Base-by-base conservation (phyloP, 192 early-diverging fungal genomes). In the Paraglomus occultum region DNA sequence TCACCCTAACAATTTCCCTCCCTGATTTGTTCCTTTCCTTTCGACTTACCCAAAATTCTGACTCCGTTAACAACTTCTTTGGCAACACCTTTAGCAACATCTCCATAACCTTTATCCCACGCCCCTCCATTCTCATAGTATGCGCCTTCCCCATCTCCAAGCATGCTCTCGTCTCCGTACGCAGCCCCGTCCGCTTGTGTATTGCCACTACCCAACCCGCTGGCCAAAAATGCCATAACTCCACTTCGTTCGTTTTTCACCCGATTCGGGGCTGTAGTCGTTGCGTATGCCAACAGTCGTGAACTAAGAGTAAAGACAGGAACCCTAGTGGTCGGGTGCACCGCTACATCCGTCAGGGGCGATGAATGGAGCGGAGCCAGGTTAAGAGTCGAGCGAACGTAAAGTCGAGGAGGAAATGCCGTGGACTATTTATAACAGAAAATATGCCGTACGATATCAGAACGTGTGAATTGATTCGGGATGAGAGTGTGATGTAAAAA, bases 51-150 rank as follows among this genome's bases (percentile, higher is more conserved):
- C 14, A 94, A 72, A 40, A 85, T 82, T 51, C 86, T 92, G n/a
- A 92, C 88, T 10, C 92, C 91, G 48, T 81, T 83, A 42, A 90
- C 82, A 10, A 92, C 82, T 67, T 94, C 92, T 59, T 92, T 92
- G 20, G 89, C 91, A 17, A 92, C 88, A 40, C 89, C 90, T 45
- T 84, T 84, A 1, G 91, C 90, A 20, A 85, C 73, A 44, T 82
- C 82, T 71, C 82, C 70, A 50, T 77, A 77, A n/a, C 71, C 75
- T 12, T 50, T 55, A 22, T 59, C 39, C 47, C 54, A 49, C 15
- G 71, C 75, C 47, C 72, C 49, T 9, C 78, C 80, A 57, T 68
- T 59, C 7, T 76, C 77, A 42, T 83, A 70, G 49, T 79, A 54
- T 45, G 87, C 87, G 44, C 85, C 84, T 11, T 77, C 76, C 0